Base-by-base conservation (phyloP, 805 yeast genomes). In the Ogataea paradorogensis region DNA sequence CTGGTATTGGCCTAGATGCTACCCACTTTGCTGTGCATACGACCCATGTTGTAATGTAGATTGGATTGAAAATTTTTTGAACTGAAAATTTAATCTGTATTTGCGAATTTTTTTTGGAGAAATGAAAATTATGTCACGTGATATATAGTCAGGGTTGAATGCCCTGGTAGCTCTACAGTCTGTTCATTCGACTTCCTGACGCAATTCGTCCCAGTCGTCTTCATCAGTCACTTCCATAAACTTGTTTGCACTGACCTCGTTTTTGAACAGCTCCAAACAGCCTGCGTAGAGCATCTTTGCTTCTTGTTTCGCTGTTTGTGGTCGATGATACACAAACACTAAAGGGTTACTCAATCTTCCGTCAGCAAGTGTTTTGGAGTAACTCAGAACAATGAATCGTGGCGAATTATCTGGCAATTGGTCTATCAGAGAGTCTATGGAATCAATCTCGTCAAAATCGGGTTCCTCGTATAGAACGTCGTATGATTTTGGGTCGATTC, bases 21-120 rank as follows among this genome's bases (percentile, higher is more conserved):
- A 84, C 95, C 79, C 84, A 85, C 95, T 73, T 85, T 76, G 77
- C 96, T 85, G 88, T 91, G 98, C 90, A 91, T 82, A 80, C 99
- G 96, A 90, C 95, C 99, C 99, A 91, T 91, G 71, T 78, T 85
- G 81, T 74, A 38, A 31, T 27, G 32, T 38, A 32, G 36, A 25
- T 38, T 15, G 27, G 29, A 5, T 27, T 9, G 24, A 38, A 38
- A 38, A 21, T 31, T 38, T 38, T 38, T 38, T 27, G 42, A 9
- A 11, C 9, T 27, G 35, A 32, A 38, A 39, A 39, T 25, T 33
- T 14, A 13, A 30, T 9, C 28, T 26, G 27, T 33, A 11, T n/a
- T 11, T 11, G 28, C 28, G 15, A 13, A 14, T 5, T 24, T 24
- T 24, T n/a, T n/a, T 8, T n/a, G n/a, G n/a, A n/a, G n/a, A n/a